These are phyloP conservation scores for Cucurbita argyrosperma DNA, from an alignment of 306 rosid genomes.

Conservation along the genomic window DNA sequence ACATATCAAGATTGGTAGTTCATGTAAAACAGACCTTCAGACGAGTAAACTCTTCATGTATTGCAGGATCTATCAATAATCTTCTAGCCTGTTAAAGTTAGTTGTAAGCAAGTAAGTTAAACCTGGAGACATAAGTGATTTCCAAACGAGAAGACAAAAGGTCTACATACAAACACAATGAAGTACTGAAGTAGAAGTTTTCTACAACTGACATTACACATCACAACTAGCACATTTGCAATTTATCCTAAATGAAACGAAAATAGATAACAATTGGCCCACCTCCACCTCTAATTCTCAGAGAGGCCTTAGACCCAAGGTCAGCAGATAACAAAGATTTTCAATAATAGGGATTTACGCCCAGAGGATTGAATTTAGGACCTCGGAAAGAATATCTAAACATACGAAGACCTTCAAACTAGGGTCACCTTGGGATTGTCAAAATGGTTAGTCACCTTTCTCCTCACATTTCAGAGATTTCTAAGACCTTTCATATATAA, in stretches of 20 bases:
- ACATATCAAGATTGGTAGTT: not conserved
- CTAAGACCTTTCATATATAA: not conserved
- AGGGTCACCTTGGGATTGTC: not conserved
- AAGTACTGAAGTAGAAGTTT: not conserved
- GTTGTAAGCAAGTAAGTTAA: not conserved
- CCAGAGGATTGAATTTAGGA: not conserved
- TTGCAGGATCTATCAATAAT: slow-evolving; percentile 78
- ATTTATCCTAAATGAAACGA: no score
- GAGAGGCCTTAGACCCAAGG: no score
- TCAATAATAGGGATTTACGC: not conserved
- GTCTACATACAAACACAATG: not conserved
- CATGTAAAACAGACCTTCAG: slow-evolving; percentile 43
- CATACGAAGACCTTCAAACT: not conserved
- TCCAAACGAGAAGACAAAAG: no score
- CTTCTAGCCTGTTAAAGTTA: slow-evolving; percentile 53
- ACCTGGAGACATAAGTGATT: not conserved
- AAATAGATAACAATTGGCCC: no score
- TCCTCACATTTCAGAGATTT: not conserved
- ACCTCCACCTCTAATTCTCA: no score
- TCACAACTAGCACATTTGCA: no score
- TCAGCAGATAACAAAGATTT: not conserved
- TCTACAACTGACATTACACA: no score
- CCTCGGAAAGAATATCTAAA: not conserved
- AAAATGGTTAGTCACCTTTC: not conserved
- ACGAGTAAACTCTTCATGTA: slow-evolving; percentile 87